Evolutionary conservation across 1,284 basidiomycete genomes (phyloP).

Genomic region (Tylopilus sp.): DNA sequence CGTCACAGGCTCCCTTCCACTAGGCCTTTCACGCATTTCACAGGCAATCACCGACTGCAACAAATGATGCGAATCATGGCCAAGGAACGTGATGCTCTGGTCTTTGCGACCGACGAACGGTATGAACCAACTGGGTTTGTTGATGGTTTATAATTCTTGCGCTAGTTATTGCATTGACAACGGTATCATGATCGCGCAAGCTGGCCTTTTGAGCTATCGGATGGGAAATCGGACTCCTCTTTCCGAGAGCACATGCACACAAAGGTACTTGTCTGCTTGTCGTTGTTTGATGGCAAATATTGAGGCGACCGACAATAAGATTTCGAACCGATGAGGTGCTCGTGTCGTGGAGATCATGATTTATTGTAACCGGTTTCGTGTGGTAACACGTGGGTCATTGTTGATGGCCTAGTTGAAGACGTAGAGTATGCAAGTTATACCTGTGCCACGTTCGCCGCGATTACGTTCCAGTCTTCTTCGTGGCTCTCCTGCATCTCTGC

Average conservation of each 20-base stretch:
- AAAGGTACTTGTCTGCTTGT: conserved; percentile 52
- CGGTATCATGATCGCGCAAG: conserved; percentile 99
- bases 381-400: neutral
- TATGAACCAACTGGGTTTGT: conserved; percentile 33
- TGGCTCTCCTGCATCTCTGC: conserved; percentile 46
- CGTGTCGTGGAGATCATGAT: conserved; percentile 76
- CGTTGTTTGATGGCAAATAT: conserved; percentile 1
- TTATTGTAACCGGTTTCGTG: neutral
- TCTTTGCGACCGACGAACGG: conserved; percentile 98
- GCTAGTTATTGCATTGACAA: conserved; percentile 97
- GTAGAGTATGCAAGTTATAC: conserved; percentile 3
- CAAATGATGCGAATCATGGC: conserved; percentile 99
- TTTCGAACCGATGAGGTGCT: conserved; percentile 91
- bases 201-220: conserved; percentile 85
- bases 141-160: conserved; percentile 4
- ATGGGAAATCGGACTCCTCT: conserved; percentile 88
- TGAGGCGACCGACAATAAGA: conserved; percentile 40
- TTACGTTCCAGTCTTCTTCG: conserved; percentile 48
- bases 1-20: neutral
- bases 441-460: conserved; percentile 47
- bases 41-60: conserved; percentile 89
- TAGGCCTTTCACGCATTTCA: neutral
- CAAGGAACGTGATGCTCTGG: conserved; percentile 79
- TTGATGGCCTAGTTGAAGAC: neutral
- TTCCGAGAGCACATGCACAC: conserved; percentile 81